Evolutionary conservation across 331 rosid genomes (phyloP).

Genomic region (Pyrus hybrid): DNA sequence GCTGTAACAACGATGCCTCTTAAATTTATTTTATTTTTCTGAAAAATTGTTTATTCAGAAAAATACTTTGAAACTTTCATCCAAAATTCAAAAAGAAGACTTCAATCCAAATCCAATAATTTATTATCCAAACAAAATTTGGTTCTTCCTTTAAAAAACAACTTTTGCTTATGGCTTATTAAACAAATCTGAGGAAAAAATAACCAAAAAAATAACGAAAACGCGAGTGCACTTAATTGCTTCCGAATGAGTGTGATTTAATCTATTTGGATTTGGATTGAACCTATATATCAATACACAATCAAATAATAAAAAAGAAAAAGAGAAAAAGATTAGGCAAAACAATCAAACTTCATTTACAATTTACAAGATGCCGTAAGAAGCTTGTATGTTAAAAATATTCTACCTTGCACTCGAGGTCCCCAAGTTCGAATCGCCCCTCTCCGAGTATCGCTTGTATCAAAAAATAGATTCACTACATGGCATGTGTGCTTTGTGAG

Average conservation of each 20-base stretch:
- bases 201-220: too few relatives aligned
- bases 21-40: too few relatives aligned
- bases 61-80: neutral
- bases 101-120: too few relatives aligned
- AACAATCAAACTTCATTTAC: neutral
- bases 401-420: neutral
- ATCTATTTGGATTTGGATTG: too few relatives aligned
- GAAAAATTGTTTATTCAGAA: too few relatives aligned
- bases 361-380: neutral
- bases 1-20: neutral
- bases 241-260: neutral
- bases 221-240: neutral
- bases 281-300: too few relatives aligned
- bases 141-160: neutral
- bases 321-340: too few relatives aligned
- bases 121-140: too few relatives aligned
- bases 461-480: neutral
- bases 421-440: neutral
- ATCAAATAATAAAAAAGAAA: too few relatives aligned
- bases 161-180: neutral
- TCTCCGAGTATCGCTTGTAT: neutral
- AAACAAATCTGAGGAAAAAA: neutral
- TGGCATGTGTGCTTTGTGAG: neutral
- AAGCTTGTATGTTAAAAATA: neutral
- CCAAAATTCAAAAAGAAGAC: too few relatives aligned